Evolutionary conservation across 1,284 basidiomycete genomes (phyloP).

Genomic region (Melanopsichium pennsylvanicum): DNA sequence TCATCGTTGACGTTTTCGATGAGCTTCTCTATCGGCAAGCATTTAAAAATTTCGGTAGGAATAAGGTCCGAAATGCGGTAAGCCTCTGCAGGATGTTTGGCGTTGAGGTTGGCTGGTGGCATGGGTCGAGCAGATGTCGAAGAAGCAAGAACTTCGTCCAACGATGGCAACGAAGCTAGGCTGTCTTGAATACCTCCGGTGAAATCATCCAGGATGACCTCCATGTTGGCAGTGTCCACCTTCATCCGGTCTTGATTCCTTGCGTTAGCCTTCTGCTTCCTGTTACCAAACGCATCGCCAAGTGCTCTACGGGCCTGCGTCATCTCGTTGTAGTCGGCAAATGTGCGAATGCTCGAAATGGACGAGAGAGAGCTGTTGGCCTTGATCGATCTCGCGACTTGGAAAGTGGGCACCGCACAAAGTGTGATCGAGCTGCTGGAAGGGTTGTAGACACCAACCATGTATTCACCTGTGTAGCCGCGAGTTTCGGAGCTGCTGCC

Average conservation of each 20-base stretch:
- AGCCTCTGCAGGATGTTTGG: conserved; percentile 55
- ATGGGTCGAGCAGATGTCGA: conserved; percentile 54
- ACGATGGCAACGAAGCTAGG: conserved; percentile 41
- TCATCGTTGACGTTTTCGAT: conserved; percentile 31
- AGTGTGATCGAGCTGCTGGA: conserved; percentile 55
- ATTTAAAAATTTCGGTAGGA: conserved; percentile 39
- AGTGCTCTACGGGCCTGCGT: conserved; percentile 54
- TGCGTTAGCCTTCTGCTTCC: conserved; percentile 61
- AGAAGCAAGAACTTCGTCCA: conserved; percentile 45
- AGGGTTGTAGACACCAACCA: conserved; percentile 62
- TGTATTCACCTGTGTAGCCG: conserved; percentile 62
- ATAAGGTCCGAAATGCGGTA: conserved; percentile 58
- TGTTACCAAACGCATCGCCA: conserved; percentile 63
- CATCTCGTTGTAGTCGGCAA: conserved; percentile 49
- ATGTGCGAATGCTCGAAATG: conserved; percentile 41
- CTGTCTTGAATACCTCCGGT: conserved; percentile 54
- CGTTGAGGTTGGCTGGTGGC: conserved; percentile 56
- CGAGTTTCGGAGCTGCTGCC: conserved; percentile 48
- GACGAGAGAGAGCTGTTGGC: conserved; percentile 48
- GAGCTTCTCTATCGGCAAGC: conserved; percentile 46
- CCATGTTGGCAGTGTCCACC: conserved; percentile 63
- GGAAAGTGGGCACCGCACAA: conserved; percentile 57
- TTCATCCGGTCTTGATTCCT: conserved; percentile 64
- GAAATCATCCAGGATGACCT: conserved; percentile 55
- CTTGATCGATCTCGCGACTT: conserved; percentile 54